phyloP scores from a whole-genome alignment of 129 eudicot species.

The Silybum marianum region DNA sequence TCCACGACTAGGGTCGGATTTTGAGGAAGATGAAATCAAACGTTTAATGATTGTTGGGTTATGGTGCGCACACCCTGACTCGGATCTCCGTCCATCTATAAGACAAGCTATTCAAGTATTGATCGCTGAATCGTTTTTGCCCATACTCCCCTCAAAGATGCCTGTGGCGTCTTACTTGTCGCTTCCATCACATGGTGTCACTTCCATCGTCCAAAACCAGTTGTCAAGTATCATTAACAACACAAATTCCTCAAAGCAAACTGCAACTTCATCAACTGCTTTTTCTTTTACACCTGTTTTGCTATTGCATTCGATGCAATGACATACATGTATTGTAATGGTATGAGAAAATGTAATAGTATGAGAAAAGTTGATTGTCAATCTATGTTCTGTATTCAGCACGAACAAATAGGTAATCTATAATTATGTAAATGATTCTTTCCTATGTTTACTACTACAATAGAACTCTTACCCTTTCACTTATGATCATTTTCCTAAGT shows the following conservation, averaged over 20 bases:
- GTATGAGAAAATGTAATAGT: too few species aligned
- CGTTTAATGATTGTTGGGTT: constrained; percentile 49
- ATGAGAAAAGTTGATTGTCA: too few species aligned
- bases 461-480: too few species aligned
- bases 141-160: constrained; percentile 35
- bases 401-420: too few species aligned
- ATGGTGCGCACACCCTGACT: constrained; percentile 62
- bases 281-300: constrained; percentile 24
- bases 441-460: too few species aligned
- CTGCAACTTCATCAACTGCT: constrained; percentile 5
- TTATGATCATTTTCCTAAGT: too few species aligned
- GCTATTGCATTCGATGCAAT: neutral
- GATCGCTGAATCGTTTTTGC: constrained; percentile 37
- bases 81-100: constrained; percentile 35
- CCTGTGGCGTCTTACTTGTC: constrained; percentile 32
- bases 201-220: constrained; percentile 18
- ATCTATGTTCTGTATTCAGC: too few species aligned
- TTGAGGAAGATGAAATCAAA: constrained; percentile 31
- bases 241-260: constrained; percentile 11
- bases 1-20: constrained; percentile 23
- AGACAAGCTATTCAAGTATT: constrained; percentile 45
- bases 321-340: neutral
- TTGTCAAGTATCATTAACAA: constrained; percentile 3
- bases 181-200: neutral
- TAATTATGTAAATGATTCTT: too few species aligned